Evolutionary conservation across 176 grass and related monocot species (phyloP), one percentile per base, ranked within the genome.

Genomic region (Oryza glaberrima): DNA sequence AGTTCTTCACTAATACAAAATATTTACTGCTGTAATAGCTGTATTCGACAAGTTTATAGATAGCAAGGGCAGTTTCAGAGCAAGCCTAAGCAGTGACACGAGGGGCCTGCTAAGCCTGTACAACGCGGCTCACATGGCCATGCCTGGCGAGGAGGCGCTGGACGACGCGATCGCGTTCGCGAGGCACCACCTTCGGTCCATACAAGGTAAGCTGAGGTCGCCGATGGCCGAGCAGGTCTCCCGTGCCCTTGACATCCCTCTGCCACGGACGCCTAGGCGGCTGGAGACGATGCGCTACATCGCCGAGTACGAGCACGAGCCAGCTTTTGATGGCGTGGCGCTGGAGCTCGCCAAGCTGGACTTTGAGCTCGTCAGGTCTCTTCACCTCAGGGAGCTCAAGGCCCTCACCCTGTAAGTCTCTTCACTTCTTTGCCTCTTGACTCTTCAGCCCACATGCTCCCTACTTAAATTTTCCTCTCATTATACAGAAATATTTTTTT

Each of bases 361-460:
- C n/a, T 78, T 46, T 1, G 64, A 78, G 2, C 35, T 78, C 7
- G 11, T 78, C 0, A 69, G 34, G 17, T 58, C 5, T 35, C 44
- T 81, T 44, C 67, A 81, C 34, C 28, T 54, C 32, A 70, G 23
- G 67, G 79, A 81, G 79, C 65, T 81, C 11, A 81, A 32, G 30
- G 30, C 30, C 30, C 30, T 32, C 30, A 32, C 30, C 30, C 30
- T 32, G 30, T 32, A 32, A 32, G 30, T 32, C 30, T 32, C 30
- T 30, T 30, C 30, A 32, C 30, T 32, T 32, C 30, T 32, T 32
- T 32, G 30, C 30, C 30, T 32, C 30, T 32, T 32, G 30, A 32
- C 30, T 32, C 30, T 32, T 32, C 30, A 32, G 30, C 30, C 30
- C 30, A 32, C 30, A 32, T 32, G 30, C 30, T 32, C 30, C 30